Evolutionary conservation across 73 alveolate species (phyloP), one percentile per base, ranked within the genome.

Genomic region (Symbiodinium natans): DNA sequence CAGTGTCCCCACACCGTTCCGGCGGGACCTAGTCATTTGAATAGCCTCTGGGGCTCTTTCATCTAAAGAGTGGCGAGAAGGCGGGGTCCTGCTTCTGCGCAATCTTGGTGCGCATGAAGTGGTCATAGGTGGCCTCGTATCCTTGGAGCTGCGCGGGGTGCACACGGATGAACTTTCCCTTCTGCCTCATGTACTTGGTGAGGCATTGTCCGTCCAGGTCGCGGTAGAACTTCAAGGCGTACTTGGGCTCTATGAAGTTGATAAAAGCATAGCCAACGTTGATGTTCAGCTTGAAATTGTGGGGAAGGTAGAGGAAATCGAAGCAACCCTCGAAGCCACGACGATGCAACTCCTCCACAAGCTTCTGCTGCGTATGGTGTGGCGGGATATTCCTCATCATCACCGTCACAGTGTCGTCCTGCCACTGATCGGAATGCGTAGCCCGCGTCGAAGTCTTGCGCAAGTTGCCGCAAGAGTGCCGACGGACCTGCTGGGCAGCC

Each of bases 131-230:
- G 86, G 86, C 86, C 46, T 75, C 86, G 36, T 34, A 75, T 25
- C 86, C 86, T 31, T 75, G 86, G 6, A 75, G 33, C 25, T 75
- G 86, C 10, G 86, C 86, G 31, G 86, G 86, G 43, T 75, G 86
- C 48, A 75, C 86, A 31, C 86, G 86, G 36, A 75, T 10, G 9
- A 21, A 34, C 43, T 75, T 75, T 21, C 86, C 86, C 86, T 75
- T 46, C 46, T 34, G 27, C 27, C 7, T 29, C 23, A 75, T 41
- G 15, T n/a, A n/a, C n/a, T n/a, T n/a, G n/a, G n/a, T n/a, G n/a
- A n/a, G n/a, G n/a, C n/a, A n/a, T n/a, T n/a, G n/a, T n/a, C 86
- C 86, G 11, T 25, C 46, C 10, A 75, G 36, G 86, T 41, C 11
- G 36, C 36, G n/a, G 48, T 46, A 46, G 46, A 75, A 75, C 86